Evolutionary conservation across 1,139 yeast genomes (phyloP).

Genomic region (Scheffersomyces quercinus): DNA sequence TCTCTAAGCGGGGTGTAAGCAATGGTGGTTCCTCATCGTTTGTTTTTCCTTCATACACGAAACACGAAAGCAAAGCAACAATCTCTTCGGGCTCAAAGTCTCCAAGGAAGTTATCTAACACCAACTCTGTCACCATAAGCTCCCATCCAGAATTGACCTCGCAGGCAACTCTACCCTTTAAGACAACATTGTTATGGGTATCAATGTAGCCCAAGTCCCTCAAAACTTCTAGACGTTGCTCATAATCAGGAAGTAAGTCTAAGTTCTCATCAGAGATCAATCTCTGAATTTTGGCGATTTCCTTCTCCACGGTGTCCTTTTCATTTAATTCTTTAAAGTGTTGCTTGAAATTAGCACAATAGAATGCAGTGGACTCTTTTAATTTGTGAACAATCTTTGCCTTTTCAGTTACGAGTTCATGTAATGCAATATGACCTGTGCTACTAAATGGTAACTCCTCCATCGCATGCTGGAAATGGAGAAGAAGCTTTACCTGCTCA

Average conservation of each 20-base stretch:
- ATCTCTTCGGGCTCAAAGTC: constrained; percentile 95
- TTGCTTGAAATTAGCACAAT: constrained; percentile 43
- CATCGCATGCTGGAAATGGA: constrained; percentile 47
- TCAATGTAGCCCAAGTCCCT: constrained; percentile 78
- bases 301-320: constrained; percentile 45
- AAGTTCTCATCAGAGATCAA: constrained; percentile 83
- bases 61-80: constrained; percentile 86
- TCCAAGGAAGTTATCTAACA: constrained; percentile 87
- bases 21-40: constrained; percentile 59
- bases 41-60: constrained; percentile 87
- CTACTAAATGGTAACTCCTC: constrained; percentile 45
- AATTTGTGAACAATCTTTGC: constrained; percentile 39
- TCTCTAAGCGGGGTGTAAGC: constrained; percentile 80
- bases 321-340: constrained; percentile 52
- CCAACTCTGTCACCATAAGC: constrained; percentile 81
- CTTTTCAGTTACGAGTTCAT: constrained; percentile 52
- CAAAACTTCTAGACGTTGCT: constrained; percentile 79
- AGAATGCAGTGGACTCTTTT: constrained; percentile 23
- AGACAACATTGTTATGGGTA: constrained; percentile 66
- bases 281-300: constrained; percentile 58
- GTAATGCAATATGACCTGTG: constrained; percentile 51
- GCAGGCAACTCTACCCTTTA: constrained; percentile 86
- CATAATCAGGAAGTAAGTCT: constrained; percentile 90
- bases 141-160: constrained; percentile 93
- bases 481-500: constrained; percentile 38